Conservation (phyloP, 768 basidiomycete species). For the Calocybe indica region DNA sequence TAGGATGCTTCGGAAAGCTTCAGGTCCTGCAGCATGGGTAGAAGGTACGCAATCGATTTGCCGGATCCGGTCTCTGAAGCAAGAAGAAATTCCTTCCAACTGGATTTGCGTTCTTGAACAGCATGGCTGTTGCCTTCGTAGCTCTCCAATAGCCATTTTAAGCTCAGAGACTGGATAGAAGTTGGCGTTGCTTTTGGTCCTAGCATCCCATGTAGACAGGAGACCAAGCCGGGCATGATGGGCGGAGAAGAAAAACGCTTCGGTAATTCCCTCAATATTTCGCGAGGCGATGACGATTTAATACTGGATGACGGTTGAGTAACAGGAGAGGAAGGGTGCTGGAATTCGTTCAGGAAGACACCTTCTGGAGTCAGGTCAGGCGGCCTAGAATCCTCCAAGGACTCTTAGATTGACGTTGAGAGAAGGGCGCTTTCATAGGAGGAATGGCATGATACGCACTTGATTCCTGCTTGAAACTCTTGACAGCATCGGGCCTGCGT, state of each 20-base stretch:
- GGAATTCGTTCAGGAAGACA: no score
- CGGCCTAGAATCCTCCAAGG: no score
- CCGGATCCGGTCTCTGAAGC: slow-evolving; percentile 91
- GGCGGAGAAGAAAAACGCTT: slow-evolving; percentile 58
- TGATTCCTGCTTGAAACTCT: no score
- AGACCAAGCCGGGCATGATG: slow-evolving; percentile 57
- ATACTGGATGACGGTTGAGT: no score
- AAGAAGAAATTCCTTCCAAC: slow-evolving; percentile 54
- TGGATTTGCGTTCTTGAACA: slow-evolving; percentile 13
- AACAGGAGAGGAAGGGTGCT: no score
- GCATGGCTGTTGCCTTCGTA: slow-evolving; percentile 9
- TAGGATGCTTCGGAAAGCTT: slow-evolving; percentile 52
- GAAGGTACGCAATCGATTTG: slow-evolving; percentile 86
- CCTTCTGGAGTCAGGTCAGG: no score
- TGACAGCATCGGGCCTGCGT: no score
- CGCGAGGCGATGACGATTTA: no score
- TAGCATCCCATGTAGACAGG: slow-evolving; percentile 50
- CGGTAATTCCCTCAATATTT: no score
- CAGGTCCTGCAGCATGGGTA: slow-evolving; percentile 75
- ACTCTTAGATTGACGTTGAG: no score
- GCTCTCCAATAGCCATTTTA: slow-evolving; percentile 51
- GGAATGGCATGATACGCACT: no score
- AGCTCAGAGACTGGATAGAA: slow-evolving; percentile 70
- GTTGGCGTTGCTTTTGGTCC: slow-evolving; percentile 58
- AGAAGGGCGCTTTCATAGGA: no score